Evolutionary conservation across 2,329 filamentous ascomycete species (phyloP).

Genomic region (Harringtonia aguacate): DNA sequence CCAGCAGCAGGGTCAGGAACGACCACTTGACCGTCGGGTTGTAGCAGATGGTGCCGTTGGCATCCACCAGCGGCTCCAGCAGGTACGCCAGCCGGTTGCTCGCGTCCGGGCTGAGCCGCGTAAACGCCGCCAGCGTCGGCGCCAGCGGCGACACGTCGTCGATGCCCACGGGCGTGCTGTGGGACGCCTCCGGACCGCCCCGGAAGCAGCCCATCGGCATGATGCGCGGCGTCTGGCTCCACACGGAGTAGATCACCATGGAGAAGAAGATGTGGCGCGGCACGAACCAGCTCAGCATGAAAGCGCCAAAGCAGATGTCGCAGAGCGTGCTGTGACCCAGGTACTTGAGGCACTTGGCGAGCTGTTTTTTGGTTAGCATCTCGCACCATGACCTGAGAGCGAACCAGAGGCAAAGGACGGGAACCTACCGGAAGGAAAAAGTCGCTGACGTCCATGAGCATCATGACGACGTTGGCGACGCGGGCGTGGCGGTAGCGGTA

Average conservation of each 20-base stretch:
- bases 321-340: conserved; percentile 64
- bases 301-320: conserved; percentile 74
- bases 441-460: conserved; percentile 90
- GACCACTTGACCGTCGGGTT: conserved; percentile 61
- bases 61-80: conserved; percentile 61
- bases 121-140: neutral
- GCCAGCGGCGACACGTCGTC: conserved; percentile 6
- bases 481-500: conserved; percentile 83
- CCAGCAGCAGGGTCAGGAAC: conserved; percentile 67
- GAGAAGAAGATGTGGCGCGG: conserved; percentile 75
- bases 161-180: conserved; percentile 6
- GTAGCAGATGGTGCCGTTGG: conserved; percentile 69
- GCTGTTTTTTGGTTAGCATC: conserved; percentile 30
- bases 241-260: conserved; percentile 74
- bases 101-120: neutral
- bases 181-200: conserved; percentile 40
- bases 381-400: neutral
- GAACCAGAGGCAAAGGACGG: neutral
- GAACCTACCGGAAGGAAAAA: conserved; percentile 67
- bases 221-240: conserved; percentile 48
- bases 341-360: conserved; percentile 91
- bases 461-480: conserved; percentile 79
- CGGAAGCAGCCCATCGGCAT: conserved; percentile 64
- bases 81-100: conserved; percentile 47
- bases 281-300: conserved; percentile 76